These are phyloP conservation scores for Neofusicoccum laricinum DNA, from an alignment of 2,329 filamentous ascomycete genomes.

Conservation along the genomic window DNA sequence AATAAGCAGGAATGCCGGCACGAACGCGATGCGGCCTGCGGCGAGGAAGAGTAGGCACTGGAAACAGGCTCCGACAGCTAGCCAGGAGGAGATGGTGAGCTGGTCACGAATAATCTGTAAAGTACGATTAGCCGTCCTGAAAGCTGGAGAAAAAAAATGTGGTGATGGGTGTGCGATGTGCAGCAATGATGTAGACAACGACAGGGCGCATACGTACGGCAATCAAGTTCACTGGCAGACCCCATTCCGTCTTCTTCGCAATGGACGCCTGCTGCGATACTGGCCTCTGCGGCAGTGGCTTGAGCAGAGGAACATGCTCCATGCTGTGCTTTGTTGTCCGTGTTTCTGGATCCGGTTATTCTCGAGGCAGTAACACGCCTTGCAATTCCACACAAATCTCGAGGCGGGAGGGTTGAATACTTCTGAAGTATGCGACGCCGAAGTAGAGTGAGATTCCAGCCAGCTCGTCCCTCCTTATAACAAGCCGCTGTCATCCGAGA, in stretches of 20 bases:
- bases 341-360: background rate
- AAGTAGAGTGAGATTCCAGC: no score
- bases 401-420: no score
- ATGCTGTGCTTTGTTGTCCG: background rate
- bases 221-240: background rate
- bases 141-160: background rate
- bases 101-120: slow-evolving; percentile 2
- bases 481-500: background rate
- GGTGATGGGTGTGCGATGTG: background rate
- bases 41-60: slow-evolving; percentile 37
- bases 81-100: slow-evolving; percentile 40
- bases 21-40: slow-evolving; percentile 33
- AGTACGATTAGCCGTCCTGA: background rate
- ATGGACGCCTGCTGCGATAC: background rate
- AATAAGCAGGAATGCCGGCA: slow-evolving; percentile 34
- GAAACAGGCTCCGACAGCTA: slow-evolving; percentile 38
- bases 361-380: background rate
- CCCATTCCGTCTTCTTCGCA: background rate
- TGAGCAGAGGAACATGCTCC: background rate
- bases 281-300: background rate
- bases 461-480: background rate
- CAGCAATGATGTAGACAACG: background rate
- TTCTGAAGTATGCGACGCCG: no score
- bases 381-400: no score
- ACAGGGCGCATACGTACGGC: background rate